Evolutionary conservation across 1,139 yeast species (phyloP), one percentile per base, ranked within the genome.

Genomic region (Nakaseomyces sp.): DNA sequence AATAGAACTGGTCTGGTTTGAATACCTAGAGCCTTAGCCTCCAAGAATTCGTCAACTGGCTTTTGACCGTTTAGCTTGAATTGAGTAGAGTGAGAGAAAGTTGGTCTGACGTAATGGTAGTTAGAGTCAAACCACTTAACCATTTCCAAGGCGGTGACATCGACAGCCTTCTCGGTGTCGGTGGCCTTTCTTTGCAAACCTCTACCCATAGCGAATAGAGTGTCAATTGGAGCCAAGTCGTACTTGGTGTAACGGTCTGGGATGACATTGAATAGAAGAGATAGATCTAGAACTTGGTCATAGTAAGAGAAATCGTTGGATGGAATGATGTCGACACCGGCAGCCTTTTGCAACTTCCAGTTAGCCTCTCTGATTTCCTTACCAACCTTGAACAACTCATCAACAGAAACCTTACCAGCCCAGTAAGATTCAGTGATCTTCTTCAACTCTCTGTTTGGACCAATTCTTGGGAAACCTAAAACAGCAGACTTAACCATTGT

Each of bases 101-200:
- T 93, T 71, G 98, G 98, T 79, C 98, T 87, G 64, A 91, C 97
- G 70, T 91, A 93, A 73, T 91, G 98, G 85, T 91, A 91, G 86
- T 91, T 91, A 54, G 97, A 85, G 72, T 91, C 98, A 61, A 91
- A 91, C 98, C 98, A 91, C 77, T 91, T 91, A 61, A 91, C 98
- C 98, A 91, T 91, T 79, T 91, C 98, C 70, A 87, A 79, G 61
- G 98, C 98, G 55, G 97, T 91, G 51, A 91, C 98, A 71, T 93
- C 98, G 59, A 91, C 96, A 57, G 95, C 95, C 58, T 83, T 77
- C 51, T 80, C 68, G 57, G 89, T 67, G 58, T 84, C 96, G 56
- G 93, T 84, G 57, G 95, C 95, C 72, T 84, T 81, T 74, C 93
- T 86, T 77, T 93, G 98, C 69, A 91, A 79, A 81, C 98, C 98